Conservation (phyloP, 2,329 filamentous ascomycete genomes). For the Verticillium nonalfalfae region DNA sequence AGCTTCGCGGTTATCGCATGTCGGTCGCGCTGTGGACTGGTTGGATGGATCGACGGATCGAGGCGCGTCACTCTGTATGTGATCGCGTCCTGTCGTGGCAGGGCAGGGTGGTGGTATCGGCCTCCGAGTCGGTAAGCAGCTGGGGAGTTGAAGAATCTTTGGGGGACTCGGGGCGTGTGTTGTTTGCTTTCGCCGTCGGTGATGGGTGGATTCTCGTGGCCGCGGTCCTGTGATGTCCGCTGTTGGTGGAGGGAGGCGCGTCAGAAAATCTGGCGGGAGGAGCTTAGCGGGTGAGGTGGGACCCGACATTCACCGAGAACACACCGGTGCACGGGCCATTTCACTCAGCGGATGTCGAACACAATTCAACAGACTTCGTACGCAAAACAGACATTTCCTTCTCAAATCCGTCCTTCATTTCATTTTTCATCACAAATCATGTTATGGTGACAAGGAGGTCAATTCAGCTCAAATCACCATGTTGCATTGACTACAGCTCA, state of each 20-base stretch:
- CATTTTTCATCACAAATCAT: too few relatives aligned
- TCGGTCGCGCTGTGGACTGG: neutral
- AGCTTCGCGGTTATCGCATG: neutral
- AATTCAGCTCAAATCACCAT: too few relatives aligned
- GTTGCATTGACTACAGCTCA: too few relatives aligned
- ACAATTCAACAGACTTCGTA: too few relatives aligned
- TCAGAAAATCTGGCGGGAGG: neutral
- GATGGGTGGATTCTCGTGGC: neutral
- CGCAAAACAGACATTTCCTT: too few relatives aligned
- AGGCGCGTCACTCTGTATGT: neutral
- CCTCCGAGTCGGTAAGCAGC: too few relatives aligned
- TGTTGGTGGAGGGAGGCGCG: neutral
- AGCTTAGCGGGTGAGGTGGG: neutral
- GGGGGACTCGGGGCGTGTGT: neutral
- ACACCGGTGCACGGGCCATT: neutral
- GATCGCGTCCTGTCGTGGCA: neutral
- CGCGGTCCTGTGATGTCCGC: neutral
- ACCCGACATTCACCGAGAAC: neutral
- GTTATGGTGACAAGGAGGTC: too few relatives aligned
- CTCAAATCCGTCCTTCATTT: too few relatives aligned
- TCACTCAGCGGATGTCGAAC: too few relatives aligned
- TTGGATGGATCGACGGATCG: neutral
- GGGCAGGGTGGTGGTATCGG: neutral
- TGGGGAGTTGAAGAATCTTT: too few relatives aligned
- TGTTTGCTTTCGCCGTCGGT: neutral